Percentiles rank a stretch among this genome's conserved stretches.
Evolutionary conservation across 768 basidiomycete species (phyloP).

Genomic region (Coprinopsis strossmayeri): DNA sequence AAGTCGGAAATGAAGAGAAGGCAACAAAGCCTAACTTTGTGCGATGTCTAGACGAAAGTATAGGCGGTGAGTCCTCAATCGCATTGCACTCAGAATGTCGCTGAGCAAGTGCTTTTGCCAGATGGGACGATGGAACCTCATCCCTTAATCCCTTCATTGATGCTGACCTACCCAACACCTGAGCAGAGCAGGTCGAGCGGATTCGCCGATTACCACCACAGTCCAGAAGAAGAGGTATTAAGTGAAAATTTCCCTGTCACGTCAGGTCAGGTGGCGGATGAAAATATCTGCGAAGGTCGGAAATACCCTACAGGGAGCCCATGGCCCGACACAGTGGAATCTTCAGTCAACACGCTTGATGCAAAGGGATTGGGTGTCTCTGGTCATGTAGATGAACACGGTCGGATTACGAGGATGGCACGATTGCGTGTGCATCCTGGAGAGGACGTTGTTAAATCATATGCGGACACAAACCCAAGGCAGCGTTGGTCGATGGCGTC

Average conservation of each 20-base stretch:
- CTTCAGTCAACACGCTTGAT: conserved; percentile 8
- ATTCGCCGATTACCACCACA: background rate
- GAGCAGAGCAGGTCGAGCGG: conserved; percentile 7
- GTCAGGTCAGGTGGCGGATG: conserved; percentile 1
- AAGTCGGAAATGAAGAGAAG: background rate
- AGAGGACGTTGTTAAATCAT: too few relatives aligned
- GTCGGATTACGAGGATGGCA: background rate
- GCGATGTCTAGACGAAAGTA: background rate
- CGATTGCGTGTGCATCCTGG: background rate
- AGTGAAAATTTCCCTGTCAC: background rate
- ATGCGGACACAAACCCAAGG: background rate
- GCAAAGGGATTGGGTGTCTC: background rate
- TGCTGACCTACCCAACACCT: conserved; percentile 7
- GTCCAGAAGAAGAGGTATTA: background rate
- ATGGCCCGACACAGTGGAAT: conserved; percentile 11
- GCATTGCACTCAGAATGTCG: background rate
- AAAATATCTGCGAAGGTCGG: background rate
- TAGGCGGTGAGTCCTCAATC: background rate
- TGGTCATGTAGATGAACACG: conserved; percentile 4
- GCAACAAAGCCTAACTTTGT: background rate
- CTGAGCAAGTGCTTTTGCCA: background rate
- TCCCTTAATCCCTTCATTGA: conserved; percentile 3
- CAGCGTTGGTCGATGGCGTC: conserved; percentile 8
- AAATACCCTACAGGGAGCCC: background rate
- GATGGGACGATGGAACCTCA: background rate